Percentiles rank a stretch among this genome's conserved stretches.
These are phyloP conservation scores for Drosera capensis DNA, from an alignment of 148 eudicot species.

Conservation along the genomic window DNA sequence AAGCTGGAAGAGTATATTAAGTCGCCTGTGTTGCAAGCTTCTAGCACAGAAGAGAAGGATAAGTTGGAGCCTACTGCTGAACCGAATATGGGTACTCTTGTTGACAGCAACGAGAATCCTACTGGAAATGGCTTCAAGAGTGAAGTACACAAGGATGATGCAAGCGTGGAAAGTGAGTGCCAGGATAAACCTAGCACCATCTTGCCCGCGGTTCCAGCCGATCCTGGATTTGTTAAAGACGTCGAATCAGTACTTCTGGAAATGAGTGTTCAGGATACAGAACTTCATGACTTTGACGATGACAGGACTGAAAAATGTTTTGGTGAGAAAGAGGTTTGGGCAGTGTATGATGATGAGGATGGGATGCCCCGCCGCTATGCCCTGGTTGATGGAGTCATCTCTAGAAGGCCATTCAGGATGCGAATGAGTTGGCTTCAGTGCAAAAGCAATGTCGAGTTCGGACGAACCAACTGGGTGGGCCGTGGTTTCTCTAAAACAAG, in stretches of 20 bases:
- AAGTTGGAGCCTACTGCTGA: constrained; percentile 7
- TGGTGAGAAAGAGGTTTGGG: constrained; percentile 64
- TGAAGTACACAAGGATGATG: constrained; percentile 9
- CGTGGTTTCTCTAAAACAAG: constrained; percentile 54
- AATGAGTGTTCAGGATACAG: constrained; percentile 53
- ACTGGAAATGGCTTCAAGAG: constrained; percentile 10
- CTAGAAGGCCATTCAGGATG: constrained; percentile 58
- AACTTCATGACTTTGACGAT: constrained; percentile 61
- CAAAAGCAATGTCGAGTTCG: constrained; percentile 33
- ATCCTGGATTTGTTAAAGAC: constrained; percentile 11
- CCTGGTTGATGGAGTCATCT: constrained; percentile 41
- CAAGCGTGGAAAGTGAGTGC: not conserved
- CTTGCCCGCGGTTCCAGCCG: constrained; percentile 3
- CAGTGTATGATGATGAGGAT: constrained; percentile 72
- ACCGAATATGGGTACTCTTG: constrained; percentile 5
- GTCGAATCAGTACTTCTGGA: constrained; percentile 12
- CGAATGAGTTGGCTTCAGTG: constrained; percentile 68
- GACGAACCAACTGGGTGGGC: constrained; percentile 41
- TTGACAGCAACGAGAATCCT: constrained; percentile 6
- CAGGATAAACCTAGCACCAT: constrained; percentile 3
- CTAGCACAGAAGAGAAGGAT: constrained; percentile 9
- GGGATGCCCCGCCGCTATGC: constrained; percentile 88
- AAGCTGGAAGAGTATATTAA: constrained; percentile 18
- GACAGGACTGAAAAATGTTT: constrained; percentile 40
- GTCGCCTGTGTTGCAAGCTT: constrained; percentile 6